These are phyloP conservation scores for Erodium moschatum DNA, from an alignment of 441 rosid genomes.

Conservation along the genomic window DNA sequence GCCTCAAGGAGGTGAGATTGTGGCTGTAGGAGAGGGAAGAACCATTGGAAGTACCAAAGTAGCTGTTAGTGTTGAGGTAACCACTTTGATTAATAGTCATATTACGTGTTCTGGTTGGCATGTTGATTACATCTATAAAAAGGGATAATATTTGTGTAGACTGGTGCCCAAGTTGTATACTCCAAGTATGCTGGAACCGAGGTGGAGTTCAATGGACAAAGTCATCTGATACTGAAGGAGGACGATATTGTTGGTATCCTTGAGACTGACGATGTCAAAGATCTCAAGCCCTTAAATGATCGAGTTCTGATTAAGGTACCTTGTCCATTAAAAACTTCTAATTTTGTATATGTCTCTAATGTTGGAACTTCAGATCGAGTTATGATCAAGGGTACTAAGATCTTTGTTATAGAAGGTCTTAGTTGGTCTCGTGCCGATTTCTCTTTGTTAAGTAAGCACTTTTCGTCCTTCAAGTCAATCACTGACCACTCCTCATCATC, in stretches of 20 bases:
- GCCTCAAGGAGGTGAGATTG: slow-evolving; percentile 88
- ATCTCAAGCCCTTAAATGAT: slow-evolving; percentile 85
- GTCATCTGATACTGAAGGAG: slow-evolving; percentile 79
- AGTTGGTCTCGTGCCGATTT: too few species aligned
- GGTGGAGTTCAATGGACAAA: slow-evolving; percentile 63
- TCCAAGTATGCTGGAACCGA: slow-evolving; percentile 90
- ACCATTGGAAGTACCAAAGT: slow-evolving; percentile 47
- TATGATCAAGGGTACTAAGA: too few species aligned
- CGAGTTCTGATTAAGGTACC: slow-evolving; percentile 75
- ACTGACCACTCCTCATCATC: too few species aligned
- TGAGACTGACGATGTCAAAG: slow-evolving; percentile 82
- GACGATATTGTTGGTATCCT: slow-evolving; percentile 82
- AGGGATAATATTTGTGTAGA: slow-evolving; percentile 30
- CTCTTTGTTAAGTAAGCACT: too few species aligned
- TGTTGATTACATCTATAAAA: not conserved
- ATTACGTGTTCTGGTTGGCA: not conserved
- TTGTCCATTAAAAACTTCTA: not conserved
- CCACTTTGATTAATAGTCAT: not conserved
- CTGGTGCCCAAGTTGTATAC: slow-evolving; percentile 68
- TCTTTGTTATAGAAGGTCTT: too few species aligned
- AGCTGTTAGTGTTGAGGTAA: slow-evolving; percentile 55
- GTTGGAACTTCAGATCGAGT: too few species aligned
- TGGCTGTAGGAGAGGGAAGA: slow-evolving; percentile 84
- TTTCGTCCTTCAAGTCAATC: too few species aligned
- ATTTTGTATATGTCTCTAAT: not conserved